Conservation (phyloP, 805 yeast species). For the Priceomyces carsonii region DNA sequence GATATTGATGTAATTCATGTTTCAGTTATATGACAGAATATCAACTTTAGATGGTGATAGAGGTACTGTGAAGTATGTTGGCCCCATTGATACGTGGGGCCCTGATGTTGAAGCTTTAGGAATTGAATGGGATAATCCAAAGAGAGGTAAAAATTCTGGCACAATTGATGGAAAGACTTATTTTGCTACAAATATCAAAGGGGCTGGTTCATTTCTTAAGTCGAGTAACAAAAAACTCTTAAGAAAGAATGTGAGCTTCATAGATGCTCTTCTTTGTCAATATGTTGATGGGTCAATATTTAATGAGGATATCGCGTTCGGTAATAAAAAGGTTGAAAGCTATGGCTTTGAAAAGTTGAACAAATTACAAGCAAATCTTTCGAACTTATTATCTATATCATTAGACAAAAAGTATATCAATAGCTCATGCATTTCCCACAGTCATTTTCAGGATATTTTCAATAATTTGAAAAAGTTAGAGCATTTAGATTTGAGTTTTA, state of each 20-base stretch:
- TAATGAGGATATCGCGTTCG: slow-evolving; percentile 41
- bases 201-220: slow-evolving; percentile 68
- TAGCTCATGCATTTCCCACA: slow-evolving; percentile 11
- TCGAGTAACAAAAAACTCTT: slow-evolving; percentile 34
- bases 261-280: slow-evolving; percentile 49
- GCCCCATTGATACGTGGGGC: slow-evolving; percentile 59
- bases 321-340: slow-evolving; percentile 58
- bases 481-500: slow-evolving; percentile 60
- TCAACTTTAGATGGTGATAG: slow-evolving; percentile 40
- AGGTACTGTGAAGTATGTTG: slow-evolving; percentile 66
- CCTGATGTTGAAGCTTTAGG: slow-evolving; percentile 59
- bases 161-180: slow-evolving; percentile 51
- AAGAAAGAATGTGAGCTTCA: slow-evolving; percentile 27
- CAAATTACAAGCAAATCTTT: slow-evolving; percentile 47
- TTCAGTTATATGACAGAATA: slow-evolving; percentile 18
- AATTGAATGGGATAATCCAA: slow-evolving; percentile 79
- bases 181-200: slow-evolving; percentile 43
- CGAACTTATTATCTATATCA: slow-evolving; percentile 47
- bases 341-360: slow-evolving; percentile 65
- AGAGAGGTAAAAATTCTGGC: slow-evolving; percentile 77
- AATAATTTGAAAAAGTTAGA: slow-evolving; percentile 19
- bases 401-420: slow-evolving; percentile 45
- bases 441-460: slow-evolving; percentile 3
- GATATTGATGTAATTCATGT: slow-evolving; percentile 2
- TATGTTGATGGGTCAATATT: slow-evolving; percentile 37